Evolutionary conservation across 495 filamentous ascomycete species (phyloP).

Genomic region (Podospora australis): DNA sequence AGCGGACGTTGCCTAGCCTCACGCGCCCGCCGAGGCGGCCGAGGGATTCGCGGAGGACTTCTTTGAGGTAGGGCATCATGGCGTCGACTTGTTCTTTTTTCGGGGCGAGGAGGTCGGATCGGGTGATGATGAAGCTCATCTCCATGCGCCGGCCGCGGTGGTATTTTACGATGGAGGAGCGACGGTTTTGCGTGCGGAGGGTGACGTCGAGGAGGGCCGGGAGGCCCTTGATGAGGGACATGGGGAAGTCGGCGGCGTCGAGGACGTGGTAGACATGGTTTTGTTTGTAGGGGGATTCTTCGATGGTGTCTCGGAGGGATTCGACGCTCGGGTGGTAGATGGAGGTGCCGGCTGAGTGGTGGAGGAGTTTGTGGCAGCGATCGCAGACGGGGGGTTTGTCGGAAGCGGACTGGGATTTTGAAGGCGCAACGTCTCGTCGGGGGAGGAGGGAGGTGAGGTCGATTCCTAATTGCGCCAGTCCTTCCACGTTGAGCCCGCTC

Average conservation of each 20-base stretch:
- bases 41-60: constrained; percentile 66
- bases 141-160: constrained; percentile 54
- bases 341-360: constrained; percentile 63
- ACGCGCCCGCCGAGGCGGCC: constrained; percentile 53
- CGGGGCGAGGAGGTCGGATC: constrained; percentile 78
- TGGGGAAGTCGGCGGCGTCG: constrained; percentile 95
- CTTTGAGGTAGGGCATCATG: constrained; percentile 73
- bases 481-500: constrained; percentile 30
- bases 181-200: constrained; percentile 68
- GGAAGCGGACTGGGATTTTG: not conserved
- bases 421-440: constrained; percentile 11
- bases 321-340: constrained; percentile 72
- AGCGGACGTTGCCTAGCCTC: constrained; percentile 74
- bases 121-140: constrained; percentile 82
- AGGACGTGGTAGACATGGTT: constrained; percentile 96
- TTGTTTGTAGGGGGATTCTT: constrained; percentile 73
- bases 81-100: constrained; percentile 71
- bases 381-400: constrained; percentile 58
- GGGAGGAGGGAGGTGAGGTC: constrained; percentile 27
- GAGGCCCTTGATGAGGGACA: constrained; percentile 70
- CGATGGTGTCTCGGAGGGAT: constrained; percentile 72
- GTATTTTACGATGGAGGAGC: constrained; percentile 58
- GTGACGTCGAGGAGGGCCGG: constrained; percentile 49
- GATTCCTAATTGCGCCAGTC: constrained; percentile 38
- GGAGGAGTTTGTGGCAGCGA: constrained; percentile 73